phyloP scores from a whole-genome alignment of 345 rosid genomes.

The Raphanus raphanistrum region DNA sequence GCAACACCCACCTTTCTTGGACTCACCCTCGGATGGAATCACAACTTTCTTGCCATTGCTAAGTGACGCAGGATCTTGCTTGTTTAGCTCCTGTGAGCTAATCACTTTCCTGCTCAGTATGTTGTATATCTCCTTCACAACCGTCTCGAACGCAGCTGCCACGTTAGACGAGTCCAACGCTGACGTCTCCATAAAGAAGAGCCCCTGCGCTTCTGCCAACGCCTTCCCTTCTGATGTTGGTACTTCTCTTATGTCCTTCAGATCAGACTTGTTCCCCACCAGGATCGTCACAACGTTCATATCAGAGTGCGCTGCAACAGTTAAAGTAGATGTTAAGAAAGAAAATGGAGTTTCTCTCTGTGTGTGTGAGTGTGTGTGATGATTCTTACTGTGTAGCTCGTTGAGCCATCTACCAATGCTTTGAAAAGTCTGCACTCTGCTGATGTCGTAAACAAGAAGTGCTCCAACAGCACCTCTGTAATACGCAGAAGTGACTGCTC shows the following conservation, averaged over 20 bases:
- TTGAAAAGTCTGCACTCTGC: conserved; percentile 88
- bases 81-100: conserved; percentile 68
- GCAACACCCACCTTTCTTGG: conserved; percentile 68
- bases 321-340: background rate
- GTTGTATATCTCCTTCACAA: conserved; percentile 85
- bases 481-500: conserved; percentile 96
- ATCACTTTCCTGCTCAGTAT: conserved; percentile 93
- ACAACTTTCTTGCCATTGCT: conserved; percentile 75
- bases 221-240: conserved; percentile 78
- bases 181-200: conserved; percentile 94
- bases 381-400: conserved; percentile 88
- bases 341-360: background rate
- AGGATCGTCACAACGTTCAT: conserved; percentile 62
- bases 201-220: conserved; percentile 84
- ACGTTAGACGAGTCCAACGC: conserved; percentile 98
- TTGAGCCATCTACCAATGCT: conserved; percentile 95
- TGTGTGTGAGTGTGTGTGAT: background rate
- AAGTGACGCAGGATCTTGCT: conserved; percentile 60
- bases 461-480: conserved; percentile 99
- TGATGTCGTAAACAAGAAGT: conserved; percentile 90
- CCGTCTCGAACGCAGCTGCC: conserved; percentile 83
- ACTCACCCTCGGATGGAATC: conserved; percentile 46
- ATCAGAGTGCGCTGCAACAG: background rate
- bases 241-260: conserved; percentile 90
- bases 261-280: conserved; percentile 91